Base-by-base conservation (phyloP, 2,329 filamentous ascomycete species). In the Colletotrichum cordylinicola region DNA sequence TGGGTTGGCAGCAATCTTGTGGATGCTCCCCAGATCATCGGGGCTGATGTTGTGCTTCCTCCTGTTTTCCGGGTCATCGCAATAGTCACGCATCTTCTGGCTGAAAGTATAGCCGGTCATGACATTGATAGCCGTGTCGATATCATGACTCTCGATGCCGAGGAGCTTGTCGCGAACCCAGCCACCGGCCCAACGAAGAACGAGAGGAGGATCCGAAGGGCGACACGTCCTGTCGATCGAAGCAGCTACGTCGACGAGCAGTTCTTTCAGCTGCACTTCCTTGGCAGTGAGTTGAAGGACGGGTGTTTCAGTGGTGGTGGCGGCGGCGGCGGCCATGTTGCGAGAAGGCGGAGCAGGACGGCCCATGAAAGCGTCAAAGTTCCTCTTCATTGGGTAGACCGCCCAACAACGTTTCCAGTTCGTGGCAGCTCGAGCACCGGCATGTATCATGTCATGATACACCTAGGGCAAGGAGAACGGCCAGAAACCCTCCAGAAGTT, bases 1-100 rank as follows among this genome's bases (percentile, higher is more conserved):
- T 1, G 96, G 96, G 83, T 98, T 98, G 73, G 94, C 94, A 68
- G 94, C 93, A 79, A 98, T 96, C 84, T 95, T 98, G 88, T 98
- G 94, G 37, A 98, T 88, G 77, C 91, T 93, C 66, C 94, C 93
- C 69, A 97, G 88, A 72, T 93, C 93, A 68, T 90, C 89, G 21
- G 85, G 82, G 35, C 83, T 83, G 65, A 93, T 88, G 12, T 84
- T 85, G 80, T 96, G 93, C 80, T 92, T 93, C 67, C 90, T 86
- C 5, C 90, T 85, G 75, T 93, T 92, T 6, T 89, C 90, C 0
- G 90, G 87, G 31, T 88, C 85, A 66, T 90, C 90, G 81, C 95
- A 93, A 81, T 94, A 94, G 78, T 93, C 89, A 77, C 91, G 90
- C 83, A 97, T 89, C 79, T 91, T 89, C 66, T 91, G 83, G n/a